phyloP scores from a whole-genome alignment of 106 monocot species.

The Cymbidium sinense region DNA sequence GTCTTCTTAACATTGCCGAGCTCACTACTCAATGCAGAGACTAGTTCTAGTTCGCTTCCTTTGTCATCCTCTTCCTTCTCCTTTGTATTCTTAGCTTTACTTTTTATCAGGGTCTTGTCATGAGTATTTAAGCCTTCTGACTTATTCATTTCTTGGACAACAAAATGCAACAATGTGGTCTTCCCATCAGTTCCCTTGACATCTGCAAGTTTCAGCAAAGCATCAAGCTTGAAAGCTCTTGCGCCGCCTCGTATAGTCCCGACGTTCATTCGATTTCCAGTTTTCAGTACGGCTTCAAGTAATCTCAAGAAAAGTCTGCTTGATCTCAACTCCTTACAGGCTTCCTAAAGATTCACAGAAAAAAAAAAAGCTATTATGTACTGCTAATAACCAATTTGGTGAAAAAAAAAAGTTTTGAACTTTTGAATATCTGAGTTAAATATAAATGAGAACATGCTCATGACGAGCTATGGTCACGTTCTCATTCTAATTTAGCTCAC shows the following conservation, averaged over 20 bases:
- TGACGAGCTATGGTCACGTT: too few species aligned
- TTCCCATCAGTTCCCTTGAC: slow-evolving; percentile 92
- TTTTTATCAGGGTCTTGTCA: slow-evolving; percentile 10
- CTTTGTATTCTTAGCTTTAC: slow-evolving; percentile 9
- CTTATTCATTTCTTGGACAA: slow-evolving; percentile 77
- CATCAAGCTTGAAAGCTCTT: slow-evolving; percentile 89
- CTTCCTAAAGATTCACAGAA: slow-evolving; percentile 49
- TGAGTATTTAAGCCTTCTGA: slow-evolving; percentile 26
- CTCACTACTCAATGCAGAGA: slow-evolving; percentile 59
- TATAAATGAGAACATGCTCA: too few species aligned
- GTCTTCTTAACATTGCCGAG: slow-evolving; percentile 79
- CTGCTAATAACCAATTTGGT: too few species aligned
- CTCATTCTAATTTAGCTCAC: too few species aligned
- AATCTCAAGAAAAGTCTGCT: slow-evolving; percentile 74
- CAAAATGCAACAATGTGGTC: slow-evolving; percentile 90
- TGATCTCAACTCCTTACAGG: slow-evolving; percentile 85
- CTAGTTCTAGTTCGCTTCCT: slow-evolving; percentile 44
- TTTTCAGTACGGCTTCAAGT: slow-evolving; percentile 86
- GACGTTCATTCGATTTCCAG: slow-evolving; percentile 90
- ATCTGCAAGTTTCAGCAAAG: slow-evolving; percentile 80
- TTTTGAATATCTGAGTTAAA: too few species aligned
- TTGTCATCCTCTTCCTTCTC: slow-evolving; percentile 34
- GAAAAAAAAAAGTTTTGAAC: too few species aligned
- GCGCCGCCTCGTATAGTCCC: slow-evolving; percentile 90
- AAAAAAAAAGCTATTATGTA: not conserved